These are phyloP conservation scores for Aureobasidium pullulans DNA, from an alignment of 2,329 filamentous ascomycete species.

Conservation along the genomic window DNA sequence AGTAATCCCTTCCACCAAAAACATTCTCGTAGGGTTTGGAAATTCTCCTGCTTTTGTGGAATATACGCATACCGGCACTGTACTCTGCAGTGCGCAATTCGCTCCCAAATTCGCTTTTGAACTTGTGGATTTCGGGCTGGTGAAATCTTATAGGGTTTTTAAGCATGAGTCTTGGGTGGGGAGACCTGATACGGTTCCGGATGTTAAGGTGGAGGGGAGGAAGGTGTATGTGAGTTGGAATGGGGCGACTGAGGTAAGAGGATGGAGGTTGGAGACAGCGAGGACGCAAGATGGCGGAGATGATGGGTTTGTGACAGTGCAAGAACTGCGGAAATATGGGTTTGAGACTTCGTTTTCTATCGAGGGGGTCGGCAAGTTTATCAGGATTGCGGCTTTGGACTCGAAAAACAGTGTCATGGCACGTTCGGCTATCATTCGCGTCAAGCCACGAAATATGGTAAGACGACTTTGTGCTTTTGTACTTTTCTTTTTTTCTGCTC, in stretches of 20 bases:
- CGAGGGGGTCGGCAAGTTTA: too few relatives aligned
- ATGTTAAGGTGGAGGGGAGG: neutral
- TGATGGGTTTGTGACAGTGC: too few relatives aligned
- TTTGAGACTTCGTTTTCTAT: too few relatives aligned
- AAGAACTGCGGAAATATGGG: too few relatives aligned
- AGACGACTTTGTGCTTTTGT: too few relatives aligned
- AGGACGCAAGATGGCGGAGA: too few relatives aligned
- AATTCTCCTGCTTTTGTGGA: slow-evolving; percentile 32
- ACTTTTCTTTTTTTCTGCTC: too few relatives aligned
- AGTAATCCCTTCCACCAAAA: slow-evolving; percentile 41
- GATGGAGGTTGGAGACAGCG: slow-evolving; percentile 28
- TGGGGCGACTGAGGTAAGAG: slow-evolving; percentile 38
- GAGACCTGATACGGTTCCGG: neutral
- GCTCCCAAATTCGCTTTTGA: slow-evolving; percentile 15
- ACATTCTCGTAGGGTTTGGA: slow-evolving; percentile 51
- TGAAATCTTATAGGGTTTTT: slow-evolving; percentile 3
- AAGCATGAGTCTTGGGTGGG: neutral
- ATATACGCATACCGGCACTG: slow-evolving; percentile 35
- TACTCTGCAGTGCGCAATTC: slow-evolving; percentile 47
- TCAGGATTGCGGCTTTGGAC: too few relatives aligned
- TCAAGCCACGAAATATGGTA: too few relatives aligned
- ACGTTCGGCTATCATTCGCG: too few relatives aligned
- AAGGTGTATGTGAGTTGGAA: slow-evolving; percentile 47
- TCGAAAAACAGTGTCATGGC: too few relatives aligned
- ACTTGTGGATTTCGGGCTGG: slow-evolving; percentile 2